Conservation (phyloP, 1,284 basidiomycete species). For the Exobasidium rhododendri region DNA sequence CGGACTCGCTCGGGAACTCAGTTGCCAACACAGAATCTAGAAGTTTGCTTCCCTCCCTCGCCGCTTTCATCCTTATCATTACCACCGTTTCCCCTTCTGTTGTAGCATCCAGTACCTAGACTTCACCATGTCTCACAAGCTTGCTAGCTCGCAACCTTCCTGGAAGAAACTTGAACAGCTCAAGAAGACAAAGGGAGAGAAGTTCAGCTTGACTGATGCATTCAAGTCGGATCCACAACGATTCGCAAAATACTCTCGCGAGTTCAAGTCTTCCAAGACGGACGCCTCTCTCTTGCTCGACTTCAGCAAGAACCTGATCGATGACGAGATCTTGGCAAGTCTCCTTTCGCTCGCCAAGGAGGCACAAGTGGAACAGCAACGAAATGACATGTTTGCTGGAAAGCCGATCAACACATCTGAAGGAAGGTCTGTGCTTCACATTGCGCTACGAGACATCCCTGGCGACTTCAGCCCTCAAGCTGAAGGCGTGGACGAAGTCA, state of each 20-base stretch:
- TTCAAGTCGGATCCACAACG: constrained; percentile 82
- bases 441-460: constrained; percentile 85
- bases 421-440: constrained; percentile 89
- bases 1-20: too few species aligned
- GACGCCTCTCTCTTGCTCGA: constrained; percentile 83
- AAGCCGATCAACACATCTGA: constrained; percentile 98
- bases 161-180: constrained; percentile 89
- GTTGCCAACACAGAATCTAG: too few species aligned
- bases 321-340: constrained; percentile 68
- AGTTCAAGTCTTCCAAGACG: constrained; percentile 66
- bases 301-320: constrained; percentile 95
- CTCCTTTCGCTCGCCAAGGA: constrained; percentile 80
- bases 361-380: constrained; percentile 76
- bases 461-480: constrained; percentile 63
- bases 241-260: constrained; percentile 78
- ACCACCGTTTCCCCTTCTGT: too few species aligned
- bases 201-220: constrained; percentile 82
- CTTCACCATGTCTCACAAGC: constrained; percentile 17
- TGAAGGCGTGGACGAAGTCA: constrained; percentile 75
- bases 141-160: constrained; percentile 57
- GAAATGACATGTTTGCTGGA: constrained; percentile 91
- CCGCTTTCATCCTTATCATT: too few species aligned
- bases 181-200: constrained; percentile 71
- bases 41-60: too few species aligned
- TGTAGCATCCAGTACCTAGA: too few species aligned